phyloP scores from a whole-genome alignment of 352 stramenopile species.

The Globisporangium barbulae region DNA sequence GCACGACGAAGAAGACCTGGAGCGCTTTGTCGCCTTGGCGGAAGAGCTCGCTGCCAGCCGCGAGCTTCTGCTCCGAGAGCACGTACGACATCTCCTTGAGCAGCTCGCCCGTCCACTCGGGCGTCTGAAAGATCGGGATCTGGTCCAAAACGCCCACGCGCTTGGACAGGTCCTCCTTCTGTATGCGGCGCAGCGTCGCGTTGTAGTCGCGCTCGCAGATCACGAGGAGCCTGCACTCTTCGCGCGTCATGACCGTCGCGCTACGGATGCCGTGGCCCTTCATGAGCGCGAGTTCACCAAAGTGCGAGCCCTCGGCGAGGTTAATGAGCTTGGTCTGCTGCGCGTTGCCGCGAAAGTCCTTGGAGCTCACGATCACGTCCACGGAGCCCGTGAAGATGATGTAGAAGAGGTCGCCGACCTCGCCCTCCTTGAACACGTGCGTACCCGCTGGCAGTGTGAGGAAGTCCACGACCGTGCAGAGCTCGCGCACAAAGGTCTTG shows the following conservation, averaged over 20 bases:
- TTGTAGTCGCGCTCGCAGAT: slow-evolving; percentile 80
- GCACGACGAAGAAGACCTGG: slow-evolving; percentile 72
- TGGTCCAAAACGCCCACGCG: slow-evolving; percentile 55
- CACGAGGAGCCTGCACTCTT: slow-evolving; percentile 61
- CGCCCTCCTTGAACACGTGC: slow-evolving; percentile 62
- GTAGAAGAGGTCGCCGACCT: slow-evolving; percentile 72
- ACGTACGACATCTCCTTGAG: slow-evolving; percentile 77
- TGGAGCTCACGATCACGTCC: slow-evolving; percentile 62
- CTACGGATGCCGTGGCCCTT: slow-evolving; percentile 65
- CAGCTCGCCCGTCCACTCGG: slow-evolving; percentile 66
- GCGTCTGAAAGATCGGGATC: slow-evolving; percentile 72
- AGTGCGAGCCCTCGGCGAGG: slow-evolving; percentile 62
- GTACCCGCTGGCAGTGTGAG: slow-evolving; percentile 33
- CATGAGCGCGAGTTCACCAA: slow-evolving; percentile 72
- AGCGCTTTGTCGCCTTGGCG: slow-evolving; percentile 54
- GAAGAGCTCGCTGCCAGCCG: slow-evolving; percentile 44
- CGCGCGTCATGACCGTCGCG: slow-evolving; percentile 61
- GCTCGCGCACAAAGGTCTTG: slow-evolving; percentile 57
- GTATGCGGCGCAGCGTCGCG: slow-evolving; percentile 55
- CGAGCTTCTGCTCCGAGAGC: slow-evolving; percentile 54
- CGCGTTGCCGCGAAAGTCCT: slow-evolving; percentile 43
- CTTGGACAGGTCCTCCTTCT: slow-evolving; percentile 65
- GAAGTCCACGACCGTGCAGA: slow-evolving; percentile 63
- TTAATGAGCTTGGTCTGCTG: slow-evolving; percentile 73
- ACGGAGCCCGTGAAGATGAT: slow-evolving; percentile 73